A percentile compares a stretch with the other conserved stretches of the same genome.
Evolutionary conservation across 2,329 filamentous ascomycete species (phyloP).

Genomic region (Sarocladiaceae sp.): DNA sequence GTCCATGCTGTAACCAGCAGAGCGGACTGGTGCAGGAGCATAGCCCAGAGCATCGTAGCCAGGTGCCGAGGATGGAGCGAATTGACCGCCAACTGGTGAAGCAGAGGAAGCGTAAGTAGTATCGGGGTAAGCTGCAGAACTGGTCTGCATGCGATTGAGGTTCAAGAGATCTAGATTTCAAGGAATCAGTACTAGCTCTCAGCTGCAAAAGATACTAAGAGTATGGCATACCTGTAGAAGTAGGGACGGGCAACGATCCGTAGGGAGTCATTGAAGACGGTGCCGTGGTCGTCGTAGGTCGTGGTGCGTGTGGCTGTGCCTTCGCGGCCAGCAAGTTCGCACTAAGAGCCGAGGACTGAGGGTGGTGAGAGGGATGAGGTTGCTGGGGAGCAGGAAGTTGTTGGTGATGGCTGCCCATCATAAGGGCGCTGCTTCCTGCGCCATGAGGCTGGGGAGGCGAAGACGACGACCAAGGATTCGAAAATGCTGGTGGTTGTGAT

Average conservation of each 20-base stretch:
- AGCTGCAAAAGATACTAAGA: constrained; percentile 35
- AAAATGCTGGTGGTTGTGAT: constrained; percentile 68
- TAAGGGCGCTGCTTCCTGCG: constrained; percentile 57
- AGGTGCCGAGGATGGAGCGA: constrained; percentile 59
- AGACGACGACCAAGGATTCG: constrained; percentile 77
- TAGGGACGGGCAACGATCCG: constrained; percentile 66
- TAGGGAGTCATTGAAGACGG: constrained; percentile 65
- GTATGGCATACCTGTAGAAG: constrained; percentile 66
- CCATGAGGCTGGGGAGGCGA: constrained; percentile 38
- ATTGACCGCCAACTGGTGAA: constrained; percentile 61
- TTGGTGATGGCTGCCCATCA: constrained; percentile 49
- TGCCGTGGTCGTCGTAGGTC: constrained; percentile 52
- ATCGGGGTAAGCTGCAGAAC: constrained; percentile 66
- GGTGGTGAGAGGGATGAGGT: not conserved
- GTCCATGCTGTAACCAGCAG: constrained; percentile 51
- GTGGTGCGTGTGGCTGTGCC: constrained; percentile 25
- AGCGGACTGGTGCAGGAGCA: constrained; percentile 58
- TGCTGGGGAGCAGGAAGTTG: constrained; percentile 19
- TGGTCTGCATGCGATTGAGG: constrained; percentile 59
- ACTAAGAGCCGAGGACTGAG: constrained; percentile 35
- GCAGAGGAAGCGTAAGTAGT: constrained; percentile 62
- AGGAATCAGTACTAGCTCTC: constrained; percentile 36
- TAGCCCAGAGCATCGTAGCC: constrained; percentile 78
- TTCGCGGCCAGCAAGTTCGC: constrained; percentile 48
- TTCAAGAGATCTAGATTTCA: constrained; percentile 62